Percentiles rank a stretch among this genome's conserved stretches.
Evolutionary conservation across 1,284 basidiomycete genomes (phyloP).

Genomic region (Rhodotorula sp.): DNA sequence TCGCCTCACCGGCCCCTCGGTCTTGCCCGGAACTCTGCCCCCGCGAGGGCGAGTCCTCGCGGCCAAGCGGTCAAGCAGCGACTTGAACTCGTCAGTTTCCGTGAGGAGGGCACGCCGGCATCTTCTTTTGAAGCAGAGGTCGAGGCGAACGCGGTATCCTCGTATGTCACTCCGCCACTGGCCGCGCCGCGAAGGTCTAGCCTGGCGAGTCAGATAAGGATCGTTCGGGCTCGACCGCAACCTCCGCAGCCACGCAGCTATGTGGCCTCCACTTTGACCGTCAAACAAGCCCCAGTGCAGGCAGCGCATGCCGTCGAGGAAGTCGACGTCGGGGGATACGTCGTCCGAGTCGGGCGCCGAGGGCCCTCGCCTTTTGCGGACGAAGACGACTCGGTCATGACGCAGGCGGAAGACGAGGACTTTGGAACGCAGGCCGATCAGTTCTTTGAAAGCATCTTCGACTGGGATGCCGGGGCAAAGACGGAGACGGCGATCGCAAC

Average conservation of each 20-base stretch:
- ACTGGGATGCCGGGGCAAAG: not conserved
- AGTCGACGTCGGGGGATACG: not conserved
- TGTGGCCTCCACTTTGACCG: no score
- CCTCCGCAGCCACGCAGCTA: no score
- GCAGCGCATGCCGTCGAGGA: not conserved
- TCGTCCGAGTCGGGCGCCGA: not conserved
- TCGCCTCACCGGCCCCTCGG: constrained; percentile 11
- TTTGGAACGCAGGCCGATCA: not conserved
- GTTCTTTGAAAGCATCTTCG: constrained; percentile 19
- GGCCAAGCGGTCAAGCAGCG: constrained; percentile 2
- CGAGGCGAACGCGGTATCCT: not conserved
- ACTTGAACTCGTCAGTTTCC: constrained; percentile 19
- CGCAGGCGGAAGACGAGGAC: not conserved
- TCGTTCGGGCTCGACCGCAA: not conserved
- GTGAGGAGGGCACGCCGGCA: not conserved
- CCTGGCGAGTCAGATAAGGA: not conserved
- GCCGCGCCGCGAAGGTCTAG: not conserved
- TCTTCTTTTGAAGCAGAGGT: constrained; percentile 16
- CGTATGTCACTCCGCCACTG: constrained; percentile 14
- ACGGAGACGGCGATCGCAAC: not conserved
- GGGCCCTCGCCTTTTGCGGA: not conserved
- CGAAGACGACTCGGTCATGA: not conserved
- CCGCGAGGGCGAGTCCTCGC: not conserved
- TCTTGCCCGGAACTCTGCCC: not conserved
- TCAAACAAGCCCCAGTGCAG: constrained; percentile 4